Conservation (phyloP, 2,329 filamentous ascomycete genomes). For the Xylaria arbuscula region DNA sequence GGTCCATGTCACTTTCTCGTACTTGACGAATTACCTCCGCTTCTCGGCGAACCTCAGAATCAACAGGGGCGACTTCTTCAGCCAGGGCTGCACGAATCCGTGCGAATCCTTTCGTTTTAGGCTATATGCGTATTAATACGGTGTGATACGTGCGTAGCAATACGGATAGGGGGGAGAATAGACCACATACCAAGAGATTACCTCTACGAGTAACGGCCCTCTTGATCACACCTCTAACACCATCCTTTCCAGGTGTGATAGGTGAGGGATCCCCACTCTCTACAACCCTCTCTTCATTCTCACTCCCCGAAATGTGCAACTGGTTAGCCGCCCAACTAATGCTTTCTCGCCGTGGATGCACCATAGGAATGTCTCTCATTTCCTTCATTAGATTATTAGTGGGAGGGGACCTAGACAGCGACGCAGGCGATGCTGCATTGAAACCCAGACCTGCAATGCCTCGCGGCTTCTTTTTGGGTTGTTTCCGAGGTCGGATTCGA, state of each 20-base stretch:
- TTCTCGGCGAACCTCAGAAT: conserved; percentile 89
- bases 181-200: conserved; percentile 80
- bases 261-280: conserved; percentile 58
- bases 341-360: conserved; percentile 79
- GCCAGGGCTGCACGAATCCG: conserved; percentile 89
- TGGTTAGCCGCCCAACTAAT: conserved; percentile 92
- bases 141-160: neutral
- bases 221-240: conserved; percentile 80
- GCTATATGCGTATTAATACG: conserved; percentile 61
- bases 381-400: conserved; percentile 52
- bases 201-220: conserved; percentile 86
- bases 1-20: conserved; percentile 83
- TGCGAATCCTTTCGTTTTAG: conserved; percentile 96
- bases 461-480: conserved; percentile 66
- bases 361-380: conserved; percentile 52
- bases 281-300: conserved; percentile 76
- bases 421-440: conserved; percentile 63
- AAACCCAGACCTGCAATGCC: conserved; percentile 64
- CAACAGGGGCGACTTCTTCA: conserved; percentile 88
- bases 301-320: conserved; percentile 82
- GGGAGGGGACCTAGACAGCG: conserved; percentile 80
- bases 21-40: conserved; percentile 96
- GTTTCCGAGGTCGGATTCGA: conserved; percentile 76
- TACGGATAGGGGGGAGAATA: conserved; percentile 42
- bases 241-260: conserved; percentile 61